A percentile compares a stretch with the other conserved stretches of the same genome.
Conservation (phyloP, 495 filamentous ascomycete species). For the Daldinia loculata region DNA sequence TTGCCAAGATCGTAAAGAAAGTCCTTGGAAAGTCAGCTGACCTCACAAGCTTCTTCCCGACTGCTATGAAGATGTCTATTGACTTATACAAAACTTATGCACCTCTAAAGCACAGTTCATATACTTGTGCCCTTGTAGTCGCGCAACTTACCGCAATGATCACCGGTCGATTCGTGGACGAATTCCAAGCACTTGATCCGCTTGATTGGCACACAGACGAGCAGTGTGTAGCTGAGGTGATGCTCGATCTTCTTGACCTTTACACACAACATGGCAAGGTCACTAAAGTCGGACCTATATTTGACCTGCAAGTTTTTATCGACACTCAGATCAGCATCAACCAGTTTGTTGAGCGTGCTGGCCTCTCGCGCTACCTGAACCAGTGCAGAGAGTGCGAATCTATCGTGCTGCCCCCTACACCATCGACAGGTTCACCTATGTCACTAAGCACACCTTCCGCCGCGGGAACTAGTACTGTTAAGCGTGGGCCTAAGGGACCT, state of each 20-base stretch:
- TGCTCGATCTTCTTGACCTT: slow-evolving; percentile 86
- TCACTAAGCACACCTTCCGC: slow-evolving; percentile 52
- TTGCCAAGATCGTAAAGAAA: slow-evolving; percentile 75
- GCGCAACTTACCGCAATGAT: slow-evolving; percentile 81
- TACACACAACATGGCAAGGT: slow-evolving; percentile 78
- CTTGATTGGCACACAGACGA: slow-evolving; percentile 67
- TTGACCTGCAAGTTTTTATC: slow-evolving; percentile 78
- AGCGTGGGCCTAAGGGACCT: slow-evolving; percentile 62
- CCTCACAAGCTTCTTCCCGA: slow-evolving; percentile 60
- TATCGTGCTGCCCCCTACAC: slow-evolving; percentile 47
- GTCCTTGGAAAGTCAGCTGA: slow-evolving; percentile 51
- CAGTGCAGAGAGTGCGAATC: slow-evolving; percentile 56
- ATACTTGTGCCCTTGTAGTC: slow-evolving; percentile 81
- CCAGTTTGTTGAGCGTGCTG: slow-evolving; percentile 64
- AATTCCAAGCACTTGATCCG: slow-evolving; percentile 46
- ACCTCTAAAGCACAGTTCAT: slow-evolving; percentile 84
- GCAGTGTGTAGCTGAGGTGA: slow-evolving; percentile 80
- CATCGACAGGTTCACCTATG: slow-evolving; percentile 47
- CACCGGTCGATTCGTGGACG: slow-evolving; percentile 58
- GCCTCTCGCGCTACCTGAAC: slow-evolving; percentile 49
- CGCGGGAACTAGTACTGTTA: slow-evolving; percentile 47
- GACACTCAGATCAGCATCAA: slow-evolving; percentile 87
- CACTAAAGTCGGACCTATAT: slow-evolving; percentile 75
- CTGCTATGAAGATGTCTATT: slow-evolving; percentile 81
- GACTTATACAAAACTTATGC: slow-evolving; percentile 94